These are phyloP conservation scores for Pseudopithomyces maydicus DNA, from an alignment of 2,329 filamentous ascomycete genomes.

Conservation along the genomic window DNA sequence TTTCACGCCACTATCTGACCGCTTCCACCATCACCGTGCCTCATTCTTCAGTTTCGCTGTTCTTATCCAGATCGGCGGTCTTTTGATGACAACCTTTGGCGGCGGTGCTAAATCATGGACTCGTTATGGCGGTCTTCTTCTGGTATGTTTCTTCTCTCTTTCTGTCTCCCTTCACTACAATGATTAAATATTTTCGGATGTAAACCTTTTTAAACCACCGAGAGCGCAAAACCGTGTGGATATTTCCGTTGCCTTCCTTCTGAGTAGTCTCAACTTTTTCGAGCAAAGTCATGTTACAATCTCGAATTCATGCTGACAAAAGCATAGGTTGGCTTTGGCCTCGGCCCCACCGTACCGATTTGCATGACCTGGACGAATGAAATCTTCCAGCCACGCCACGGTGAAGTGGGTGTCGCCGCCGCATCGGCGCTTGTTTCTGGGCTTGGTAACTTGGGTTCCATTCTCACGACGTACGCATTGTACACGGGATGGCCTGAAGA, in stretches of 20 bases:
- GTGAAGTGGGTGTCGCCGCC: constrained; percentile 87
- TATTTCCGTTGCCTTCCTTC: constrained; percentile 99
- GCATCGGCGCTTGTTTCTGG: constrained; percentile 86
- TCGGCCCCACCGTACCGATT: constrained; percentile 88
- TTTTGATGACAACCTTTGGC: constrained; percentile 79
- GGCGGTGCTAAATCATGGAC: constrained; percentile 73
- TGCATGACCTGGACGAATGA: constrained; percentile 94
- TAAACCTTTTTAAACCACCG: constrained; percentile 83
- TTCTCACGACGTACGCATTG: constrained; percentile 85
- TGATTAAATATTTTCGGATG: constrained; percentile 98
- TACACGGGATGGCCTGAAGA: constrained; percentile 88
- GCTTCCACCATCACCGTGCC: constrained; percentile 79
- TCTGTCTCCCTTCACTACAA: constrained; percentile 42
- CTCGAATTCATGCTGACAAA: neutral
- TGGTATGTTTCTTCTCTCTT: constrained; percentile 57
- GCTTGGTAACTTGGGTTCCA: constrained; percentile 82
- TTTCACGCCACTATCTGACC: constrained; percentile 83
- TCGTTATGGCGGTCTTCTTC: constrained; percentile 83
- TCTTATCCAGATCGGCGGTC: constrained; percentile 79
- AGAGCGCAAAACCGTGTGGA: constrained; percentile 97
- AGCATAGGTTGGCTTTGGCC: constrained; percentile 69
- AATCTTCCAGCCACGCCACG: constrained; percentile 86
- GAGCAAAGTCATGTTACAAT: neutral
- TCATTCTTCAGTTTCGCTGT: constrained; percentile 80
- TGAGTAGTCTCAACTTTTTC: constrained; percentile 62